Base-by-base conservation (phyloP, 2,329 filamentous ascomycete genomes). In the Arthrobotrys sphaeroides region DNA sequence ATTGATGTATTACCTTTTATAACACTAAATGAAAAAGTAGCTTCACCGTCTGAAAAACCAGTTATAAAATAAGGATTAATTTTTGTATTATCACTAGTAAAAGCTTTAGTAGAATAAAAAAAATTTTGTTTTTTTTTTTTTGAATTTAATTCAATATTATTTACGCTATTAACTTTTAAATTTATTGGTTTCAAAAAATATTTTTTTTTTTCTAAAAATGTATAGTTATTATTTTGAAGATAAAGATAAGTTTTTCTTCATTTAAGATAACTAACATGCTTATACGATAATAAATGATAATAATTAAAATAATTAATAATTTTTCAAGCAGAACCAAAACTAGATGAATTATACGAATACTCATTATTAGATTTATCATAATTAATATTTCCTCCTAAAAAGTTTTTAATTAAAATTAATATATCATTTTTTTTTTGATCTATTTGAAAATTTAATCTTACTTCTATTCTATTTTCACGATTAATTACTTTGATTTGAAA, bases 391-490 rank as follows among this genome's bases (percentile, higher is more conserved):
- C 33, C 28, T n/a, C 28, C 28, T 67, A 51, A 31, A 53, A 24
- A 53, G 20, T 55, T 61, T 40, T 53, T 40, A 33, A 38, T 67
- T 67, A 16, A 45, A 22, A 40, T 57, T 53, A 40, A 51, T 18
- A 49, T 60, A 60, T 60, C n/a, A 38, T 33, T 67, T 33, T 53
- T 33, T 42, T 57, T 53, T 67, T 55, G 28, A 51, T 62, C 51
- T 62, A 53, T 51, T 49, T 66, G 40, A 67, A 62, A 73, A 77
- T 73, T 55, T 66, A 77, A 77, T 77, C 70, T 59, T 65, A 73
- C 53, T 59, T 66, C 42, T 73, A 53, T 53, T 53, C 53, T 65
- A 72, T 45, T 72, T 62, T 72, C 33, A 76, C 57, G 47, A 76
- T 76, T 64, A 77, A 77, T 43, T 53, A 57, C 65, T 67, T 73